Conservation (phyloP, 208 protist genomes). For the Leishmania braziliensis region DNA sequence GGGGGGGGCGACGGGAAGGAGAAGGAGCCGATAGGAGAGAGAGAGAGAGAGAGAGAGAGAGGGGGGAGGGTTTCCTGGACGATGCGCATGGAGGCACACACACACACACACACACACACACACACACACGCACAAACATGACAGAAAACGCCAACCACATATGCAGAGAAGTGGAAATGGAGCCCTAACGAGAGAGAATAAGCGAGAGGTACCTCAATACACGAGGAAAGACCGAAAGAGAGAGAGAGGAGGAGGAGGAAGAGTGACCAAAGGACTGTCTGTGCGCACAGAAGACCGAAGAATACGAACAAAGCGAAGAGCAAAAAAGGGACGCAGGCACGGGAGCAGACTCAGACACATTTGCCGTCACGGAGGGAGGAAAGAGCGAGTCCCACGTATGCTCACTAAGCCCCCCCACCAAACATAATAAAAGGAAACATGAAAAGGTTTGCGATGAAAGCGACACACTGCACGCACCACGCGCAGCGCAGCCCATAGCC, state of each 20-base stretch:
- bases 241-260: background rate
- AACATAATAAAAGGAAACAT: background rate
- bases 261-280: too few relatives aligned
- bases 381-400: background rate
- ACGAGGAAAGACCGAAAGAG: background rate
- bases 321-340: too few relatives aligned
- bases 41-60: too few relatives aligned
- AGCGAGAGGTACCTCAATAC: background rate
- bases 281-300: background rate
- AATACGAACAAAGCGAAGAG: background rate
- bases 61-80: too few relatives aligned
- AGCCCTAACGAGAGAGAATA: too few relatives aligned
- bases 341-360: background rate
- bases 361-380: background rate
- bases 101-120: constrained; percentile 2
- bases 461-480: too few relatives aligned
- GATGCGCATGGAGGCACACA: background rate
- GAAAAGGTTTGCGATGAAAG: background rate
- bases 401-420: background rate
- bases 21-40: too few relatives aligned
- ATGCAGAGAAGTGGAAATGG: too few relatives aligned
- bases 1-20: too few relatives aligned
- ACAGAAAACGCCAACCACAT: background rate
- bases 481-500: background rate
- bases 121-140: constrained; percentile 5